A percentile compares a stretch with the other conserved stretches of the same genome.
Conservation (phyloP, 768 basidiomycete genomes). For the Rickenella mellea region DNA sequence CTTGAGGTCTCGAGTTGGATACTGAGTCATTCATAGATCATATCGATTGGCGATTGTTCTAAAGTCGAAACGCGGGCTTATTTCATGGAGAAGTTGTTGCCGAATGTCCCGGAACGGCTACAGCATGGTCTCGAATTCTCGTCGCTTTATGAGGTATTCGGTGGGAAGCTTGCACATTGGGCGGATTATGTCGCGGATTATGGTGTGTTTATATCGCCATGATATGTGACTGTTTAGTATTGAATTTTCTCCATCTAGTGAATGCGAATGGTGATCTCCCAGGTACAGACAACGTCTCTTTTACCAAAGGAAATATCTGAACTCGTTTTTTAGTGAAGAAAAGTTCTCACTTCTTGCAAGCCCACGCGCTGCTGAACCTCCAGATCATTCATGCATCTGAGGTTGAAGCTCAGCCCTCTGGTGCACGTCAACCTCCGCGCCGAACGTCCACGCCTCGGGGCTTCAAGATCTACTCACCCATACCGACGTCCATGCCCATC, state of each 20-base stretch:
- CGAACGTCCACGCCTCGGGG: slow-evolving; percentile 38
- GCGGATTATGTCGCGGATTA: slow-evolving; percentile 73
- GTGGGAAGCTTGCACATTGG: slow-evolving; percentile 80
- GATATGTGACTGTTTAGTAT: neutral
- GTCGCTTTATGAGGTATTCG: slow-evolving; percentile 66
- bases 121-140: slow-evolving; percentile 56
- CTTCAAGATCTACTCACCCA: slow-evolving; percentile 49
- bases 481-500: slow-evolving; percentile 20
- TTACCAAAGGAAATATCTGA: no score
- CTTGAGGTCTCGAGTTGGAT: neutral
- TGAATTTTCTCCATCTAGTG: slow-evolving; percentile 30
- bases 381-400: slow-evolving; percentile 83
- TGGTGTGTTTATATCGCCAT: slow-evolving; percentile 27
- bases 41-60: slow-evolving; percentile 73
- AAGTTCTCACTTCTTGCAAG: slow-evolving; percentile 78
- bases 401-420: slow-evolving; percentile 38
- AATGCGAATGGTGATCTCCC: slow-evolving; percentile 66
- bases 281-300: slow-evolving; percentile 32
- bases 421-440: slow-evolving; percentile 48
- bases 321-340: slow-evolving; percentile 46
- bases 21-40: slow-evolving; percentile 32
- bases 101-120: slow-evolving; percentile 60
- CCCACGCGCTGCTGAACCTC: slow-evolving; percentile 72
- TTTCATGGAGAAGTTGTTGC: slow-evolving; percentile 54
- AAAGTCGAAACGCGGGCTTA: slow-evolving; percentile 61